A percentile compares a stretch with the other conserved stretches of the same genome.
These are phyloP conservation scores for Gymnopilus junonius DNA, from an alignment of 768 basidiomycete genomes.

Conservation along the genomic window DNA sequence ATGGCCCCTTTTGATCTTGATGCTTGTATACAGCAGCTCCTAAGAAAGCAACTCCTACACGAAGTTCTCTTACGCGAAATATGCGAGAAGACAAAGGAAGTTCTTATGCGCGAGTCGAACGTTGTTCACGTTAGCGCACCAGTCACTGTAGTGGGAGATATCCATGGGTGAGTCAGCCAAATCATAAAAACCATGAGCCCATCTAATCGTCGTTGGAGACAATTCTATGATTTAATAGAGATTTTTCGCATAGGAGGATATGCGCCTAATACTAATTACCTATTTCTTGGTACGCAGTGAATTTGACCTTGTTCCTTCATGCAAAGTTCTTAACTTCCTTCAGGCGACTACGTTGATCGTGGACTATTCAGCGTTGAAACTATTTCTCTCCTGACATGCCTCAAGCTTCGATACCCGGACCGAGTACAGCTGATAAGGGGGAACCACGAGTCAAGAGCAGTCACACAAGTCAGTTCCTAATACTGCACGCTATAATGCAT, in stretches of 20 bases:
- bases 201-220: slow-evolving; percentile 63
- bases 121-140: slow-evolving; percentile 97
- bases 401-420: slow-evolving; percentile 96
- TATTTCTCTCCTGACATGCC: slow-evolving; percentile 94
- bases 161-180: slow-evolving; percentile 83
- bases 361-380: slow-evolving; percentile 99
- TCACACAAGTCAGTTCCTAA: slow-evolving; percentile 82
- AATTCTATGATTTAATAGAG: slow-evolving; percentile 99
- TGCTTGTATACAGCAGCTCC: slow-evolving; percentile 90
- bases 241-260: slow-evolving; percentile 99
- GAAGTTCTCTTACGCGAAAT: slow-evolving; percentile 96
- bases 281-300: slow-evolving; percentile 82
- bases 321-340: slow-evolving; percentile 14
- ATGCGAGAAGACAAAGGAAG: slow-evolving; percentile 99
- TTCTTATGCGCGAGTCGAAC: slow-evolving; percentile 98
- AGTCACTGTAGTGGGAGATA: slow-evolving; percentile 98
- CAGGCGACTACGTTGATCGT: slow-evolving; percentile 98
- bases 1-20: slow-evolving; percentile 92
- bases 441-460: slow-evolving; percentile 97
- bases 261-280: slow-evolving; percentile 95
- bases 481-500: slow-evolving; percentile 15
- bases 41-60: slow-evolving; percentile 91
- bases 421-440: slow-evolving; percentile 96
- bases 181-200: slow-evolving; percentile 18
- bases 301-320: neutral